Evolutionary conservation across 2,329 filamentous ascomycete genomes (phyloP).

Genomic region (Exserohilum rostratum): DNA sequence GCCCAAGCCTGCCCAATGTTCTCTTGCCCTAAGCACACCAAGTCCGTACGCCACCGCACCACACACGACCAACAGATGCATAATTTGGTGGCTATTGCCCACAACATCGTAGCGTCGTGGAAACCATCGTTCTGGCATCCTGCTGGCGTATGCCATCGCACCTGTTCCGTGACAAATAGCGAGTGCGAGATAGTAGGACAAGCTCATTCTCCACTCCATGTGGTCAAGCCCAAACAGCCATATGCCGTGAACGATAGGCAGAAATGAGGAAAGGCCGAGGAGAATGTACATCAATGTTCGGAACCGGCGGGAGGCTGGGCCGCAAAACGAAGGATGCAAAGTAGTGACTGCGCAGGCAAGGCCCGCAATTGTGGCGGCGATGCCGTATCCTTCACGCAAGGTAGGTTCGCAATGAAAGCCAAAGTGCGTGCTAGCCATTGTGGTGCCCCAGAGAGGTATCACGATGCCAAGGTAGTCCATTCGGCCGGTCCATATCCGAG

Average conservation of each 20-base stretch:
- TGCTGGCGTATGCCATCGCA: conserved; percentile 38
- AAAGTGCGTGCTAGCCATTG: conserved; percentile 74
- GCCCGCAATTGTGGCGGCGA: conserved; percentile 30
- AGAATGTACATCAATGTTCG: conserved; percentile 51
- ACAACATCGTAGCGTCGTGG: conserved; percentile 54
- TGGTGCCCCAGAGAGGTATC: conserved; percentile 75
- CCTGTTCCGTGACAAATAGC: conserved; percentile 46
- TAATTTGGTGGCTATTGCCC: conserved; percentile 57
- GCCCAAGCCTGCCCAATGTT: conserved; percentile 24
- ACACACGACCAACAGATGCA: conserved; percentile 56
- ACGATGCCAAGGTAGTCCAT: conserved; percentile 86
- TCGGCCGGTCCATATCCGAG: conserved; percentile 82
- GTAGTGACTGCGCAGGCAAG: conserved; percentile 48
- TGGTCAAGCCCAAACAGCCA: conserved; percentile 37
- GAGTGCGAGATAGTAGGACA: conserved; percentile 50
- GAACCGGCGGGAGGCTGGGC: conserved; percentile 41
- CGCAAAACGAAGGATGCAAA: conserved; percentile 34
- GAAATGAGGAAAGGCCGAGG: conserved; percentile 51
- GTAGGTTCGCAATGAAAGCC: conserved; percentile 50
- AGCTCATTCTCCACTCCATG: conserved; percentile 47
- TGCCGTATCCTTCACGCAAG: conserved; percentile 46
- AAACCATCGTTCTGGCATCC: conserved; percentile 53
- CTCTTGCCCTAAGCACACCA: conserved; percentile 48
- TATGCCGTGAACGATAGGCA: conserved; percentile 51
- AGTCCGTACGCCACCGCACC: conserved; percentile 44